Percentiles rank a stretch among this genome's conserved stretches.
phyloP scores from a whole-genome alignment of 2,329 filamentous ascomycete genomes.

The Thermoascus crustaceus region DNA sequence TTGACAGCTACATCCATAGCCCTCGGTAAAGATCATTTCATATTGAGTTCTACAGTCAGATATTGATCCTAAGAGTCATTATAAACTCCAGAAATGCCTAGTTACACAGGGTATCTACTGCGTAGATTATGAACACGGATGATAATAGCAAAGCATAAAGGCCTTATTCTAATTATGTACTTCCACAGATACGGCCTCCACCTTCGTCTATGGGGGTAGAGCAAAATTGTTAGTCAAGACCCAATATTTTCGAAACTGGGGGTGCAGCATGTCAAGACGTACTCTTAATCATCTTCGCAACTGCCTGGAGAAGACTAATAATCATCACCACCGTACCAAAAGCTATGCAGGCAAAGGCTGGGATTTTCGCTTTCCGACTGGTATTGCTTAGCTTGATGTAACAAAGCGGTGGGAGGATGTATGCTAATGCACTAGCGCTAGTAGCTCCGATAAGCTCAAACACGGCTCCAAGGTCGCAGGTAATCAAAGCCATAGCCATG shows the following conservation, averaged over 20 bases:
- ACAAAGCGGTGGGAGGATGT: conserved; percentile 89
- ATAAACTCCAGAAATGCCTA: no score
- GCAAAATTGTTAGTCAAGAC: conserved; percentile 9
- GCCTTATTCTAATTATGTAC: conserved; percentile 1
- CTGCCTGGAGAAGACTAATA: conserved; percentile 67
- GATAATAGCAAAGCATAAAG: not conserved
- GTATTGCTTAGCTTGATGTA: conserved; percentile 85
- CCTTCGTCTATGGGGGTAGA: conserved; percentile 23
- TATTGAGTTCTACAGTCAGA: no score
- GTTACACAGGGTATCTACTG: no score
- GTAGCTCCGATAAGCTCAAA: conserved; percentile 96
- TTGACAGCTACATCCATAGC: no score
- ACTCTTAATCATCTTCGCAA: conserved; percentile 55
- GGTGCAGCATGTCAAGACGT: conserved; percentile 11
- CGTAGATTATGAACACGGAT: no score
- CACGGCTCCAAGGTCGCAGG: conserved; percentile 86
- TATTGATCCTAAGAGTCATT: no score
- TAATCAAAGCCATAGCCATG: conserved; percentile 69
- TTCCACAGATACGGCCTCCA: conserved; percentile 13
- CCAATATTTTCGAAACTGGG: not conserved
- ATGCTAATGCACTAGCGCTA: conserved; percentile 85
- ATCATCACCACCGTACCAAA: conserved; percentile 77
- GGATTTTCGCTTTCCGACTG: conserved; percentile 64
- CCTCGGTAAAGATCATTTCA: no score
- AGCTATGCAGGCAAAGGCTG: conserved; percentile 60